Base-by-base conservation (phyloP, 192 early-diverging fungal genomes). In the Thamnidium elegans region DNA sequence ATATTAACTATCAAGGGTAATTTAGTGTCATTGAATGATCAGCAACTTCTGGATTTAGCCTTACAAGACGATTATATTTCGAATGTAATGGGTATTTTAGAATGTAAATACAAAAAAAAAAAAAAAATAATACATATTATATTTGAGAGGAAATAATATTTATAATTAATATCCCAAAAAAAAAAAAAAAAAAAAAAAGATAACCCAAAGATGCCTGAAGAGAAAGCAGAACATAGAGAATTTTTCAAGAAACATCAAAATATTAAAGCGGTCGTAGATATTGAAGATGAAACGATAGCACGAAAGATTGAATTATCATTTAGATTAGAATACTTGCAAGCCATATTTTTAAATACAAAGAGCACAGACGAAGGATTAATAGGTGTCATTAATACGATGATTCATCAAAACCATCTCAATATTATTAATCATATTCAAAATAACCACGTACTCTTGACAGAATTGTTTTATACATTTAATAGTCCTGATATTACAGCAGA, bases 231-330 rank as follows among this genome's bases (percentile, higher is more conserved):
- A 2, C 87, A 93, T 72, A 82, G 94, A 34, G 78, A 91, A 30
- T 89, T 92, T 74, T 56, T 96, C 32, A 59, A 67, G 7, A 73
- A 81, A 42, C 74, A 72, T 26, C 67, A 81, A 55, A 81, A 84
- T 58, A 90, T 81, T 53, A 88, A 90, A 63, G 73, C 87, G 72
- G 74, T 76, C 60, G 45, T 98, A 20, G 90, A 93, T 4, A 89
- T 98, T 21, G 76, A 80, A 9, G 87, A 94, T 43, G 66, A 75
- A 1, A 79, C 79, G 9, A 84, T 94, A 19, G 73, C 86, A 51
- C 66, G 71, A 47, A 95, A 94, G 72, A 95, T 98, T 46, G 88
- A 89, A 45, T 89, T 93, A 55, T 89, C 91, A 7, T 96, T 91
- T 65, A 84, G 96, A 6, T 58, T 94, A 11, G 91, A 92, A 63